Base-by-base conservation (phyloP, 2,329 filamentous ascomycete genomes). In the Rutstroemia sp. region DNA sequence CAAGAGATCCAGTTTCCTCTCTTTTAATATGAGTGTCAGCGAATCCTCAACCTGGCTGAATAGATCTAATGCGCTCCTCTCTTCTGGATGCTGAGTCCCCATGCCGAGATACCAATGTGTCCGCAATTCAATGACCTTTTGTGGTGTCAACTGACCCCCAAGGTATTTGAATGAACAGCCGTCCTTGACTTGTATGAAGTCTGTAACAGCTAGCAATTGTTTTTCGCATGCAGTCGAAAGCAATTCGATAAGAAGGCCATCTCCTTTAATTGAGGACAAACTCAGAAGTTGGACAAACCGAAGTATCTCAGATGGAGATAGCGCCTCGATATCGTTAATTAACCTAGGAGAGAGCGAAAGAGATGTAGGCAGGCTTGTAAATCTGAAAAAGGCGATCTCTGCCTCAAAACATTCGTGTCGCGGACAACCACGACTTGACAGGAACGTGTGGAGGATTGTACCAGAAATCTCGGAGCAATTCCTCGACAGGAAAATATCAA, bases 41-140 rank as follows among this genome's bases (percentile, higher is more conserved):
- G 57, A 54, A 2, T 38, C 51, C 14, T 73, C 68, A 6, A 73
- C 61, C 23, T 73, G 67, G 12, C 65, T 58, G 61, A 77, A 77
- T 4, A 76, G 56, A 7, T 63, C 61, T 2, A 75, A 53, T 10
- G 71, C 73, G 16, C 54, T 60, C 1, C 64, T 54, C 2, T 63
- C 21, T 6, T 71, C 69, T 3, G 74, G 74, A 55, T 70, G 59
- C 21, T 58, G 60, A 49, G 71, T 73, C 0, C 68, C 68, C 49
- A 74, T 71, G 6, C 73, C 70, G 4, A 62, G 57, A 50, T 76
- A 73, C 75, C 75, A 77, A 8, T 60, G 64, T 8, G 75, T 63
- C 14, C 75, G 71, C 8, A 70, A 64, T n/a, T 63, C 58, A 12
- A 77, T 62, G 19, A 77, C 57, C 9, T 65, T 63, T 39, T 71